Percentiles rank a stretch among this genome's conserved stretches.
Conservation (phyloP, 129 eudicot genomes). For the Flaveria linearis region DNA sequence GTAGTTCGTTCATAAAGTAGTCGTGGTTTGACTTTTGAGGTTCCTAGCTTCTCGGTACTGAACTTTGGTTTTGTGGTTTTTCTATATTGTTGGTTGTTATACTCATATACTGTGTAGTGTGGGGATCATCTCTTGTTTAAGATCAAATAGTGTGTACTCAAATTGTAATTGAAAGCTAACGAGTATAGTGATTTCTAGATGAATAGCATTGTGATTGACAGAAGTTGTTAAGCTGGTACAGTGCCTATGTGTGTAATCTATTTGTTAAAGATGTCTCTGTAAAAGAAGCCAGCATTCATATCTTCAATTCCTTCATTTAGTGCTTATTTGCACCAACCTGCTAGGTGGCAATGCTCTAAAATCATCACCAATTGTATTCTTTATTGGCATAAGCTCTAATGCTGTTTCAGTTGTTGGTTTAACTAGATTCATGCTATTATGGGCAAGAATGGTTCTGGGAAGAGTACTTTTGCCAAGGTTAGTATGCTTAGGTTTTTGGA, state of each 20-base stretch:
- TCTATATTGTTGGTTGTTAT: background rate
- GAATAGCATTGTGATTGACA: background rate
- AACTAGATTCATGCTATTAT: slow-evolving; percentile 88
- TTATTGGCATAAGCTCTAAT: background rate
- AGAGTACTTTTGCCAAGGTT: slow-evolving; percentile 99
- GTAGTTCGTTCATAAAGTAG: slow-evolving; percentile 5
- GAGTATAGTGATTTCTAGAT: background rate
- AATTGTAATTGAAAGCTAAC: slow-evolving; percentile 7
- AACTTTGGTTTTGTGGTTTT: background rate
- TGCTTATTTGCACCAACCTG: background rate
- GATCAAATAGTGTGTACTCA: background rate
- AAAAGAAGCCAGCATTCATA: background rate
- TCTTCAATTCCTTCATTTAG: too few relatives aligned
- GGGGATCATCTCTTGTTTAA: background rate
- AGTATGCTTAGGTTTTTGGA: slow-evolving; percentile 29
- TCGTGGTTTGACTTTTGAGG: slow-evolving; percentile 20
- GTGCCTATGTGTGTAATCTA: background rate
- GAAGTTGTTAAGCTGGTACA: slow-evolving; percentile 4
- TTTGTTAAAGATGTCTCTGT: background rate
- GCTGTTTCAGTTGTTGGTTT: slow-evolving; percentile 26
- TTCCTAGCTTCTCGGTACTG: background rate
- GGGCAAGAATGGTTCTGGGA: slow-evolving; percentile 99
- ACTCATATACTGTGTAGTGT: background rate
- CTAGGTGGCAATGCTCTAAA: background rate
- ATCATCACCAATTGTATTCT: background rate